phyloP scores from a whole-genome alignment of 495 filamentous ascomycete genomes.

The Xylaria intraflava region DNA sequence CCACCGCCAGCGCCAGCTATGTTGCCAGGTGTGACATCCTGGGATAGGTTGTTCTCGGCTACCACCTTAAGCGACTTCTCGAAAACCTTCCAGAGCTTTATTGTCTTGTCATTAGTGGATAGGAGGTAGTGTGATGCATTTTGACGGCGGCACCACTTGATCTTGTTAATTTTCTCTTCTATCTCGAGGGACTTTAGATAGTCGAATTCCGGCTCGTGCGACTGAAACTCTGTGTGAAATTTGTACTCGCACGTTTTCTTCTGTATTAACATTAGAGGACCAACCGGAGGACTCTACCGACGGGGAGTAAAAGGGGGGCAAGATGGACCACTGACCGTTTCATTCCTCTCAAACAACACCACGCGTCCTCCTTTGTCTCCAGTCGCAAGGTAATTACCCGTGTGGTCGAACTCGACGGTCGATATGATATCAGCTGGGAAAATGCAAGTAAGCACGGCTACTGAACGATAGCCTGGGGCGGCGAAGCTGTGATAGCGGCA shows the following conservation, averaged over 20 bases:
- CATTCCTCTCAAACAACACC: constrained; percentile 94
- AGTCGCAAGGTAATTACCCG: constrained; percentile 94
- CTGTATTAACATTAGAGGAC: constrained; percentile 41
- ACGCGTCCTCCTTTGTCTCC: constrained; percentile 97
- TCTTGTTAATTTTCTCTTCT: constrained; percentile 99
- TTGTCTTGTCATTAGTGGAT: constrained; percentile 98
- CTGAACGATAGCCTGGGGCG: not conserved
- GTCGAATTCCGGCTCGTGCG: constrained; percentile 98
- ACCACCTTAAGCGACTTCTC: constrained; percentile 99
- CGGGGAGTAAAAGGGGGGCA: not conserved
- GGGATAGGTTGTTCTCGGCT: constrained; percentile 95
- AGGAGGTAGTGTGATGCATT: constrained; percentile 98
- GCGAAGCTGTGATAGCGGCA: not conserved
- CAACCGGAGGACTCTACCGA: not conserved
- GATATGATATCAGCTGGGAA: constrained; percentile 92
- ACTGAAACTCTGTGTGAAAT: constrained; percentile 99
- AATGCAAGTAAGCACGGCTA: constrained; percentile 14
- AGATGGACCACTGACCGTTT: constrained; percentile 61
- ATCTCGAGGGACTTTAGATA: constrained; percentile 99
- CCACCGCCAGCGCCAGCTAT: constrained; percentile 64
- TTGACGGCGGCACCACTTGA: constrained; percentile 97
- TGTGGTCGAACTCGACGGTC: constrained; percentile 98
- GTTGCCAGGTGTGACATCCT: constrained; percentile 80
- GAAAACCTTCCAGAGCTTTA: constrained; percentile 99
- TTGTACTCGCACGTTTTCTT: constrained; percentile 99